Evolutionary conservation across 306 rosid species (phyloP).

Genomic region (Vigna nakashimae): DNA sequence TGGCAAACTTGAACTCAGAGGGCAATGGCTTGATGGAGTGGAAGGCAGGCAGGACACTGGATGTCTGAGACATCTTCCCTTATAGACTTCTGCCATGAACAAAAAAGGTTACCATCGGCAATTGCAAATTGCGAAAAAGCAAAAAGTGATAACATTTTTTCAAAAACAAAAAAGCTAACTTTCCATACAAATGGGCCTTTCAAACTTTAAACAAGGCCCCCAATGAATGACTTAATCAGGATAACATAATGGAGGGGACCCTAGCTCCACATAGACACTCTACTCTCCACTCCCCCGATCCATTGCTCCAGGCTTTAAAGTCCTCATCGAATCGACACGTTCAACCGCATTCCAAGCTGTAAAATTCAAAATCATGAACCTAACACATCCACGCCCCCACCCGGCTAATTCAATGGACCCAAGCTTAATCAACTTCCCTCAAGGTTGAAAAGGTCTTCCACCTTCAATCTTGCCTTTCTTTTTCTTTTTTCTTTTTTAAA

Average conservation of each 20-base stretch:
- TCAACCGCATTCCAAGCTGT: slow-evolving; percentile 47
- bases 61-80: slow-evolving; percentile 68
- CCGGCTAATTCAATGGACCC: slow-evolving; percentile 37
- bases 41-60: slow-evolving; percentile 57
- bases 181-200: slow-evolving; percentile 47
- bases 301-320: slow-evolving; percentile 55
- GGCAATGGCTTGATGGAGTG: slow-evolving; percentile 79
- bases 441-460: slow-evolving; percentile 39
- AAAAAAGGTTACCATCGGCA: slow-evolving; percentile 50
- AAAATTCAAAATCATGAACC: slow-evolving; percentile 46
- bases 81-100: slow-evolving; percentile 54
- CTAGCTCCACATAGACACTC: slow-evolving; percentile 52
- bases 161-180: slow-evolving; percentile 40
- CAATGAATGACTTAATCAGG: slow-evolving; percentile 58
- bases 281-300: slow-evolving; percentile 24
- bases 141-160: slow-evolving; percentile 42
- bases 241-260: slow-evolving; percentile 79
- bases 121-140: slow-evolving; percentile 47
- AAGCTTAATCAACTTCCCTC: slow-evolving; percentile 24
- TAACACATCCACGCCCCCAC: slow-evolving; percentile 41
- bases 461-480: background rate
- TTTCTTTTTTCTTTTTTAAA: background rate
- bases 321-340: slow-evolving; percentile 53
- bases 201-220: slow-evolving; percentile 73
- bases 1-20: slow-evolving; percentile 60